A percentile compares a stretch with the other conserved stretches of the same genome.
Evolutionary conservation across 2,329 filamentous ascomycete genomes (phyloP).

Genomic region (Ceratocystiopsis sp.): DNA sequence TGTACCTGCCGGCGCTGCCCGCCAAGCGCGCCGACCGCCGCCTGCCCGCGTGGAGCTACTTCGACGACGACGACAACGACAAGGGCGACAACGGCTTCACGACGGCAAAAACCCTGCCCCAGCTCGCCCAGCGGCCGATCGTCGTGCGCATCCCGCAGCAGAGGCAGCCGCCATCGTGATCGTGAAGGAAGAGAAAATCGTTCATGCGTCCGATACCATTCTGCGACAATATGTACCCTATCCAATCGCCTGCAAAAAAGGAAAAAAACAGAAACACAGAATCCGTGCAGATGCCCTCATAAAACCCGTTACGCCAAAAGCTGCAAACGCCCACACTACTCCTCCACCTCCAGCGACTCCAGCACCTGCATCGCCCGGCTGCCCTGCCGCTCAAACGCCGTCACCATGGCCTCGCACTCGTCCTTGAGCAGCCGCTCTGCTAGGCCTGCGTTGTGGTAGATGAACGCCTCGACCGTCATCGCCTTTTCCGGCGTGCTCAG

Average conservation of each 20-base stretch:
- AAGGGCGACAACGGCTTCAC: neutral
- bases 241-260: too few species aligned
- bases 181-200: too few species aligned
- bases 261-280: too few species aligned
- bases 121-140: neutral
- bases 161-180: too few species aligned
- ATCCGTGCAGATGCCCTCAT: too few species aligned
- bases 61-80: neutral
- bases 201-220: too few species aligned
- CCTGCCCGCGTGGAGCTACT: neutral
- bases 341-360: conserved; percentile 49
- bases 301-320: too few species aligned
- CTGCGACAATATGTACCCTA: too few species aligned
- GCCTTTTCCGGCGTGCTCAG: conserved; percentile 62
- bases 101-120: too few species aligned
- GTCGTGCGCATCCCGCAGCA: conserved; percentile 1
- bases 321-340: conserved; percentile 1
- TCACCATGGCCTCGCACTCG: conserved; percentile 73
- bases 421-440: conserved; percentile 64
- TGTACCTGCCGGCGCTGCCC: conserved; percentile 2
- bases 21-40: neutral
- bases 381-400: conserved; percentile 69
- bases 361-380: conserved; percentile 59
- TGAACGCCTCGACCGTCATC: conserved; percentile 93
- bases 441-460: conserved; percentile 60